Percentiles rank a stretch among this genome's conserved stretches.
These are phyloP conservation scores for Albifimbria verrucaria DNA, from an alignment of 2,329 filamentous ascomycete genomes.

Conservation along the genomic window DNA sequence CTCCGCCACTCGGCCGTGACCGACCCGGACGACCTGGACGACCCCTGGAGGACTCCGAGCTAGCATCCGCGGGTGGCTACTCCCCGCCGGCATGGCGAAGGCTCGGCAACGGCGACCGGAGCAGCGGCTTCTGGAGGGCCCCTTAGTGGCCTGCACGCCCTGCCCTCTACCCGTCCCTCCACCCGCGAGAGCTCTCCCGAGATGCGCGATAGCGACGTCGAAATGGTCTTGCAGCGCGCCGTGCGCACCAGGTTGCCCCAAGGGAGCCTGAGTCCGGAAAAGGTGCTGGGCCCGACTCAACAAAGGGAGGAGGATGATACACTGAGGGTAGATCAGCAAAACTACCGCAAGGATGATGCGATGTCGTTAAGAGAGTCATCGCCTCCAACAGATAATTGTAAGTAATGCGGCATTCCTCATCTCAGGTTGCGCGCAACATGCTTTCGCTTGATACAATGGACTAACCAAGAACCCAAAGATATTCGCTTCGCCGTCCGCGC, in stretches of 20 bases:
- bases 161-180: conserved; percentile 1
- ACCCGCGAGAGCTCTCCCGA: conserved; percentile 20
- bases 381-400: conserved; percentile 46
- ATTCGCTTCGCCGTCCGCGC: conserved; percentile 84
- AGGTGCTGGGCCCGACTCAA: conserved; percentile 44
- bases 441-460: not conserved
- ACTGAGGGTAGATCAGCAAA: conserved; percentile 26
- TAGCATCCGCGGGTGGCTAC: conserved; percentile 52
- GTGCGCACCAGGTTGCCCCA: conserved; percentile 52
- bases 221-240: conserved; percentile 47
- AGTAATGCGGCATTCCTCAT: no score
- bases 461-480: conserved; percentile 50
- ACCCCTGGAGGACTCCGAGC: conserved; percentile 41
- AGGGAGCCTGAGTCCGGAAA: conserved; percentile 55
- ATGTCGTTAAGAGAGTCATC: conserved; percentile 19
- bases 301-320: conserved; percentile 39
- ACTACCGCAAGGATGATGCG: conserved; percentile 12
- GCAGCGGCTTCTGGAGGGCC: conserved; percentile 58
- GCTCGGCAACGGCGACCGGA: conserved; percentile 56
- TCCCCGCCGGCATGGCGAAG: conserved; percentile 60
- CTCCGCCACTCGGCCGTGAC: conserved; percentile 30
- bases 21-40: conserved; percentile 31
- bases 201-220: conserved; percentile 28
- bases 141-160: conserved; percentile 8
- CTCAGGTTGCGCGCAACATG: no score